Evolutionary conservation across 495 filamentous ascomycete species (phyloP).

Genomic region (Lophium mytilinum): DNA sequence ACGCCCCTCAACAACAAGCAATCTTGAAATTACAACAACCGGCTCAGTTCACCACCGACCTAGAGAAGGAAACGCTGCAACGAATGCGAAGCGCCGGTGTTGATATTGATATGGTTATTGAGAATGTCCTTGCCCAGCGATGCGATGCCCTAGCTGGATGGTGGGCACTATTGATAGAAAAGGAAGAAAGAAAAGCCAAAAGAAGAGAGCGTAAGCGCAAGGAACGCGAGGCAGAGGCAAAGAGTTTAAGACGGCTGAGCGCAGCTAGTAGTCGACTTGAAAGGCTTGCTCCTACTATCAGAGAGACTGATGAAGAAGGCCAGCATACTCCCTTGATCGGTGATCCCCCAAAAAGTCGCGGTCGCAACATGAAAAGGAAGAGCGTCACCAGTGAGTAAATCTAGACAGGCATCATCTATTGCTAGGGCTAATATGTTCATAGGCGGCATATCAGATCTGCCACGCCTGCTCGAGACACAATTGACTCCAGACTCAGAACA

Average conservation of each 20-base stretch:
- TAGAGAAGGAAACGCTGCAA: slow-evolving; percentile 87
- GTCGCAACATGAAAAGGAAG: slow-evolving; percentile 28
- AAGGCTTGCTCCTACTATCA: slow-evolving; percentile 61
- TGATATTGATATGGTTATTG: slow-evolving; percentile 88
- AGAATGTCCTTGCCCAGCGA: slow-evolving; percentile 80
- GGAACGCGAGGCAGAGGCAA: slow-evolving; percentile 73
- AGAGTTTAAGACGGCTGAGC: slow-evolving; percentile 72
- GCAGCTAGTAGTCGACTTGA: slow-evolving; percentile 79
- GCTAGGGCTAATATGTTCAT: slow-evolving; percentile 17
- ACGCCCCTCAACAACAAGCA: slow-evolving; percentile 80
- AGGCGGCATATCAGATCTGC: slow-evolving; percentile 50
- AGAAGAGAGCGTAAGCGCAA: slow-evolving; percentile 77
- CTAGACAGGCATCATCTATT: slow-evolving; percentile 25
- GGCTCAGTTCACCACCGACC: slow-evolving; percentile 72
- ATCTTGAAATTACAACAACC: slow-evolving; percentile 81
- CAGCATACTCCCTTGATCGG: slow-evolving; percentile 33
- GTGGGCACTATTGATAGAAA: slow-evolving; percentile 94
- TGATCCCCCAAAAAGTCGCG: slow-evolving; percentile 32
- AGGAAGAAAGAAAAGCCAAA: slow-evolving; percentile 83
- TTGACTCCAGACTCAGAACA: slow-evolving; percentile 35
- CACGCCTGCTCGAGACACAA: slow-evolving; percentile 57
- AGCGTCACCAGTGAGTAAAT: slow-evolving; percentile 24
- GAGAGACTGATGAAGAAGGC: slow-evolving; percentile 68
- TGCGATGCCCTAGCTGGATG: slow-evolving; percentile 89
- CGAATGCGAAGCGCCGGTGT: slow-evolving; percentile 94